Conservation (phyloP, 1,284 basidiomycete species). For the Phlebopus sp. region DNA sequence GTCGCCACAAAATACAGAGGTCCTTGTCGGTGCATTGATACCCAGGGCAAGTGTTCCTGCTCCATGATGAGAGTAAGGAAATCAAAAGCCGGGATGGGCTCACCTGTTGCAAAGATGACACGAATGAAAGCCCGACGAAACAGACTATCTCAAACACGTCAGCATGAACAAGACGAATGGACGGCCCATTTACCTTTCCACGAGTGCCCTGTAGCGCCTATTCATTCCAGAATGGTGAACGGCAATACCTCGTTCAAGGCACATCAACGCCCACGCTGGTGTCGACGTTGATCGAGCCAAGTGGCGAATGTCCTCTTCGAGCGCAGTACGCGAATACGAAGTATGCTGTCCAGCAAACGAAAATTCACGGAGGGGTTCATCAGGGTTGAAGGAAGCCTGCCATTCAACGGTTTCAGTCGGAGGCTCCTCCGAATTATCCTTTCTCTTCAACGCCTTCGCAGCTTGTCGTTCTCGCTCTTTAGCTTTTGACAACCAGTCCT, state of each 20-base stretch:
- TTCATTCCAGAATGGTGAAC: constrained; percentile 73
- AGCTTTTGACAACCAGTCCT: constrained; percentile 44
- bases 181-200: constrained; percentile 49
- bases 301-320: constrained; percentile 47
- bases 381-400: constrained; percentile 56
- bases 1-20: constrained; percentile 66
- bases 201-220: constrained; percentile 53
- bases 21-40: constrained; percentile 70
- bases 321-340: constrained; percentile 44
- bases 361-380: constrained; percentile 56
- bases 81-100: constrained; percentile 2
- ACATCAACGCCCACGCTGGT: constrained; percentile 43
- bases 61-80: constrained; percentile 1
- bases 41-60: constrained; percentile 66
- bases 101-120: constrained; percentile 64
- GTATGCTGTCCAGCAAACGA: constrained; percentile 49
- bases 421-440: constrained; percentile 35
- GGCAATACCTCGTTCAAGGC: constrained; percentile 58
- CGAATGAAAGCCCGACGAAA: constrained; percentile 61
- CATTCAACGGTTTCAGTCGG: constrained; percentile 34
- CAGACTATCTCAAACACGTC: constrained; percentile 37
- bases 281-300: constrained; percentile 38
- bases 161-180: neutral
- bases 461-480: constrained; percentile 45
- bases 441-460: constrained; percentile 35